Base-by-base conservation (phyloP, 371 early-diverging fungal species). In the Mortierella sp. region DNA sequence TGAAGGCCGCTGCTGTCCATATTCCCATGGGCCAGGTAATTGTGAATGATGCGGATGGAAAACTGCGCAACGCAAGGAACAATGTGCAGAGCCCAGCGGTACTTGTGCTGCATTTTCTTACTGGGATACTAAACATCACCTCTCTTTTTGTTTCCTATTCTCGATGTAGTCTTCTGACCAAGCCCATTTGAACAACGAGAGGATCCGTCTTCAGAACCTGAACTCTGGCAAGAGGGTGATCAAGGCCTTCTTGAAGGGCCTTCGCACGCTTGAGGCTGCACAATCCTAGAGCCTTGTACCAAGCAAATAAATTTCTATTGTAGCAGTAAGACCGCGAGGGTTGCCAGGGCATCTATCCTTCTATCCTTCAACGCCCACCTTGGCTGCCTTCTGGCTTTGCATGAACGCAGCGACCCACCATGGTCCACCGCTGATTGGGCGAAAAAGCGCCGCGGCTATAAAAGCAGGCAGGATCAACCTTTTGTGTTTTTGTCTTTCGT, bases 1-100 rank as follows among this genome's bases (percentile, higher is more conserved):
- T 95, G 78, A 81, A 93, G 31, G 93, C 95, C 0, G 90, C 92
- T 0, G 95, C 94, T 0, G 92, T 96, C 16, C 94, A 96, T 81
- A 90, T 96, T 75, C 96, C 96, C 5, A 93, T 96, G 93, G 96
- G 96, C 37, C 96, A 94, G 83, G 90, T 91, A 87, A 72, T 79
- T 46, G 34, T 24, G 48, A 34, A 34, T 6, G 43, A 40, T 21
- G 34, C 16, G 31, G 14, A 67, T 31, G 11, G 31, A 24, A 51
- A 43, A n/a, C 21, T 73, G 64, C 53, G n/a, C 53, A 19, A 40
- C 44, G 28, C 13, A 40, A 50, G 9, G 43, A 40, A 40, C 5
- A 24, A 1, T 28, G 50, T 21, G 3, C 44, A 9, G n/a, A 16
- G 28, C 5, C 9, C 57, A 70, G 55, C 19, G 43, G n/a, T 37